Conservation (phyloP, 306 rosid genomes). For the Lablab purpureus region DNA sequence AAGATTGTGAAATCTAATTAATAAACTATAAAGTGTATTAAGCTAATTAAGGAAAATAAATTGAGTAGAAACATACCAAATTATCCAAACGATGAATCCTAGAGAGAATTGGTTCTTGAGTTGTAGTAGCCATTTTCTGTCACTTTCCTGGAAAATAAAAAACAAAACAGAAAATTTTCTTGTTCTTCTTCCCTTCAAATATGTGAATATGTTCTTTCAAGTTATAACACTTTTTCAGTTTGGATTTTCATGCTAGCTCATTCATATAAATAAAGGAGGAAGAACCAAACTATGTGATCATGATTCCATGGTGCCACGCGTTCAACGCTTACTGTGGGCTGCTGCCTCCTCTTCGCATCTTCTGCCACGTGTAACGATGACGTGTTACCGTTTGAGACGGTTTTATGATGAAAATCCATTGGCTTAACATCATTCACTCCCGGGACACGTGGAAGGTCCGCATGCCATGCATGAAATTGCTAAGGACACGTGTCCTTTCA, state of each 20-base stretch:
- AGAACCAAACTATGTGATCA: background rate
- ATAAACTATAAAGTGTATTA: too few species aligned
- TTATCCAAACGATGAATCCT: constrained; percentile 75
- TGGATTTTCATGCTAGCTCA: background rate
- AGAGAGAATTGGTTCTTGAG: constrained; percentile 73
- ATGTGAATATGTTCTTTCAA: constrained; percentile 3
- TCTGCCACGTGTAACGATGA: constrained; percentile 49
- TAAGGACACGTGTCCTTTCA: background rate
- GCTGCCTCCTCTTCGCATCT: background rate
- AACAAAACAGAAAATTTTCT: too few species aligned
- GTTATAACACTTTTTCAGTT: background rate
- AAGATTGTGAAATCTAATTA: too few species aligned
- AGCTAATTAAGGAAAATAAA: background rate
- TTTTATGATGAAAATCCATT: too few species aligned
- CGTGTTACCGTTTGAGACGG: constrained; percentile 1
- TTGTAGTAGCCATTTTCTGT: constrained; percentile 37
- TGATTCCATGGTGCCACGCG: constrained; percentile 38
- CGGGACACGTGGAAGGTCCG: too few species aligned
- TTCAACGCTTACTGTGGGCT: constrained; percentile 22
- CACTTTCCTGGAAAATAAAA: constrained; percentile 37
- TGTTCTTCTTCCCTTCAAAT: too few species aligned
- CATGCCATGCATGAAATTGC: too few species aligned
- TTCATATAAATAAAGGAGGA: constrained; percentile 21
- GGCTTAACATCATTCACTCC: too few species aligned
- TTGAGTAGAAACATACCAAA: constrained; percentile 52